Conservation (phyloP, 2,329 filamentous ascomycete species). For the Conoideocrella luteorostrata region DNA sequence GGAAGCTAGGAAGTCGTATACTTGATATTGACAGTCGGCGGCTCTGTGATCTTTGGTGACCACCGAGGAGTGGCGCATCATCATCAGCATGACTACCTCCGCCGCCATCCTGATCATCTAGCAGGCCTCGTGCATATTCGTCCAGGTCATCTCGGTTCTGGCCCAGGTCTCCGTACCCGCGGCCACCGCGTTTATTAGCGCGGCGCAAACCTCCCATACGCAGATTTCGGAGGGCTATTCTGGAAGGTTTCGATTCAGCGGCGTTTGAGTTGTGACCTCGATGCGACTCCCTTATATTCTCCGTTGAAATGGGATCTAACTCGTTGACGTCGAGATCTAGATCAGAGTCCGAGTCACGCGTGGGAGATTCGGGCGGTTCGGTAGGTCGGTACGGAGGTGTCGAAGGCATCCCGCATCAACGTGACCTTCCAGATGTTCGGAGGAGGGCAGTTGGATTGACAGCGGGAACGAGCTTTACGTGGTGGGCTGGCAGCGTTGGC, state of each 20-base stretch:
- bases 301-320: constrained; percentile 58
- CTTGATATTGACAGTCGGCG: constrained; percentile 36
- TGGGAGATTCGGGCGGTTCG: constrained; percentile 58
- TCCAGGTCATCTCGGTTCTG: constrained; percentile 49
- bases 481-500: constrained; percentile 12
- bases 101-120: constrained; percentile 58
- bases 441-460: constrained; percentile 9
- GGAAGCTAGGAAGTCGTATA: constrained; percentile 62
- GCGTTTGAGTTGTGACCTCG: constrained; percentile 26
- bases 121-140: constrained; percentile 60
- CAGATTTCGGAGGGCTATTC: constrained; percentile 66
- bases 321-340: constrained; percentile 72
- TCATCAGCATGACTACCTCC: constrained; percentile 63
- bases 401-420: constrained; percentile 48
- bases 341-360: constrained; percentile 66
- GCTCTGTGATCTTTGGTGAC: constrained; percentile 20
- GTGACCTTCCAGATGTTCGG: background rate
- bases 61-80: constrained; percentile 59
- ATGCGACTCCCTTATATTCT: constrained; percentile 24
- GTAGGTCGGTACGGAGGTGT: constrained; percentile 44
- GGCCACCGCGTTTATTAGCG: constrained; percentile 44
- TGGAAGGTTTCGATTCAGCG: constrained; percentile 43
- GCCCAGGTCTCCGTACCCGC: constrained; percentile 56
- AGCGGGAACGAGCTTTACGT: constrained; percentile 11
- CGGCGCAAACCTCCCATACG: constrained; percentile 60